Percentiles rank a stretch among this genome's conserved stretches.
Evolutionary conservation across 2,329 filamentous ascomycete species (phyloP).

Genomic region (Huntiella bhutanensis): DNA sequence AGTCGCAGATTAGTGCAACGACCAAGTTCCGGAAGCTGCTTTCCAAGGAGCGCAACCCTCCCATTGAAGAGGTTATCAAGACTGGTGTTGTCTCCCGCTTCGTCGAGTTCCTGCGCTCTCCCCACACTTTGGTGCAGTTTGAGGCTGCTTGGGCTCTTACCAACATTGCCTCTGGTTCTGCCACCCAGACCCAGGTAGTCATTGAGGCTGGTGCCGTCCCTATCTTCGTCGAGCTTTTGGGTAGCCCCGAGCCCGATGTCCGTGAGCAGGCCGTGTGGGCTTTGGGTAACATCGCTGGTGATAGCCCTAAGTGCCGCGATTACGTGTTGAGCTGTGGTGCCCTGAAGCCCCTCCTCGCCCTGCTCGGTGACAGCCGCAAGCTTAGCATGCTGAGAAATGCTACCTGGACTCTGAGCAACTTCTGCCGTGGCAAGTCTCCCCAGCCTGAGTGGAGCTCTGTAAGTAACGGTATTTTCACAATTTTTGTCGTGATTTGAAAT

Average conservation of each 20-base stretch:
- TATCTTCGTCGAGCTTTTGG: conserved; percentile 92
- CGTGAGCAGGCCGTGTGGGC: conserved; percentile 98
- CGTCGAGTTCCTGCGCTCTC: conserved; percentile 93
- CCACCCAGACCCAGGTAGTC: conserved; percentile 93
- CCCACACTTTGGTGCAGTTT: conserved; percentile 95
- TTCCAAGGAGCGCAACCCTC: conserved; percentile 96
- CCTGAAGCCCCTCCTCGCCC: conserved; percentile 69
- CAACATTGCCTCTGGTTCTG: conserved; percentile 96
- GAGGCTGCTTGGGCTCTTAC: conserved; percentile 98
- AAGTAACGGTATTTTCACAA: conserved; percentile 23
- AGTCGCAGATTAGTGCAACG: conserved; percentile 89
- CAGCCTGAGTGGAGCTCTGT: conserved; percentile 96
- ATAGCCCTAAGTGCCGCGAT: conserved; percentile 92
- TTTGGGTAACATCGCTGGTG: conserved; percentile 93
- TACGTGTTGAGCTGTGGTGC: conserved; percentile 86
- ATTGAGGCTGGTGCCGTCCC: conserved; percentile 96
- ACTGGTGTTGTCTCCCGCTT: conserved; percentile 94
- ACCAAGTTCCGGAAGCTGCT: conserved; percentile 97
- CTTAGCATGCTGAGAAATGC: conserved; percentile 97
- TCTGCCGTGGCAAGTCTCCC: conserved; percentile 97
- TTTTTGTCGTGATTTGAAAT: not conserved
- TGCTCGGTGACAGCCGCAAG: conserved; percentile 94
- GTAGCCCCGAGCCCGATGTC: conserved; percentile 91
- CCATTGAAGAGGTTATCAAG: conserved; percentile 98
- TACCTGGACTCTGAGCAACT: conserved; percentile 98